Conservation (phyloP, 768 basidiomycete species). For the Russula foetens region DNA sequence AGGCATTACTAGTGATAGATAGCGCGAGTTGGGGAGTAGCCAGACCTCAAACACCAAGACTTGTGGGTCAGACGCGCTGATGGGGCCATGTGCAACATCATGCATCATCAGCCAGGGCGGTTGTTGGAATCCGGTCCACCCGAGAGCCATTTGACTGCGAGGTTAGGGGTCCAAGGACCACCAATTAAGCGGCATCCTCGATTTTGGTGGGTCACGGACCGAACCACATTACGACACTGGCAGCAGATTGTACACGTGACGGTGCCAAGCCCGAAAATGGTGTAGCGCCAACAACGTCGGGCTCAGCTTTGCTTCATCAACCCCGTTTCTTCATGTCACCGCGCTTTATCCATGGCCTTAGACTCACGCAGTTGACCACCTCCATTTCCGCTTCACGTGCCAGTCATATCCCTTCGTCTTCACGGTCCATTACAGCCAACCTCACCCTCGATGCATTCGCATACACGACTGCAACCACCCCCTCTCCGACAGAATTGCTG, state of each 20-base stretch:
- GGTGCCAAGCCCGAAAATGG: not conserved
- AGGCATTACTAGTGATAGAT: no score
- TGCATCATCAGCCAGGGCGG: no score
- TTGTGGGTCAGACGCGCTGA: no score
- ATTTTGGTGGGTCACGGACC: no score
- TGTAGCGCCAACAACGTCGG: not conserved
- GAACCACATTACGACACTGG: no score
- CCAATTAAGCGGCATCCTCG: no score
- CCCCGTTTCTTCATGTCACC: constrained; percentile 13
- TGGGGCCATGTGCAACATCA: no score
- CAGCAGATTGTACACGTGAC: not conserved
- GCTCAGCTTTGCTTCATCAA: not conserved
- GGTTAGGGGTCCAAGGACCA: no score
- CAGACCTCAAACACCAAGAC: no score
- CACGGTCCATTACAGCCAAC: constrained; percentile 2
- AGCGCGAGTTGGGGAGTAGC: no score
- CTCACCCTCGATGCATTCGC: not conserved
- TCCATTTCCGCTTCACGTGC: not conserved
- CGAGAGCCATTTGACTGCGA: no score
- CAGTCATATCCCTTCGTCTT: not conserved
- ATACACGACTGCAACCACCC: not conserved
- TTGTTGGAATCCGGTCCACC: no score
- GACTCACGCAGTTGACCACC: constrained; percentile 5
- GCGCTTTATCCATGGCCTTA: constrained; percentile 13
- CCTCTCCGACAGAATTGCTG: constrained; percentile 15